Evolutionary conservation across 2,329 filamentous ascomycete genomes (phyloP).

Genomic region (Diaporthe ampelina): DNA sequence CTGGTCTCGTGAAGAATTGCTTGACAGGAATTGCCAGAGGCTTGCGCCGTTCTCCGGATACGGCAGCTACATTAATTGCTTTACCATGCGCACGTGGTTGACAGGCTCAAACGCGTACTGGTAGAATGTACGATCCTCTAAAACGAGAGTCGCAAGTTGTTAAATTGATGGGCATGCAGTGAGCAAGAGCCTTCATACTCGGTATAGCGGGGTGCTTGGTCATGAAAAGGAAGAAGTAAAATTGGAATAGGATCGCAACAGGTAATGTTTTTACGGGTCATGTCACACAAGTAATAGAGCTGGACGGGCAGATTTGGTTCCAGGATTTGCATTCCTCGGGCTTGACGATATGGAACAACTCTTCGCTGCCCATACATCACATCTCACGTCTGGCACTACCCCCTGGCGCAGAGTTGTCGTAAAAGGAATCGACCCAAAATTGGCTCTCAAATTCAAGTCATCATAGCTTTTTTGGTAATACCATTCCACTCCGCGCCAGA

Average conservation of each 20-base stretch:
- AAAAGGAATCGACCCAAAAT: constrained; percentile 22
- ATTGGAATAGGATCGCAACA: neutral
- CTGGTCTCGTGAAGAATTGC: neutral
- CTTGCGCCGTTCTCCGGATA: too few relatives aligned
- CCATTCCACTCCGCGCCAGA: constrained; percentile 51
- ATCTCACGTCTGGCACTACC: constrained; percentile 9
- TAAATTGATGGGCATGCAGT: neutral
- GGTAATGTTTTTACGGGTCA: neutral
- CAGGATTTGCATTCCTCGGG: neutral
- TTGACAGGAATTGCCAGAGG: neutral
- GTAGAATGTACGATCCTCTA: too few relatives aligned
- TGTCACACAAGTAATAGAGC: neutral
- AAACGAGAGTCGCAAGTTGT: neutral
- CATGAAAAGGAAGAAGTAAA: neutral
- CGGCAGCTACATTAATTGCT: neutral
- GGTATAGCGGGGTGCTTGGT: neutral
- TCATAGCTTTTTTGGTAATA: constrained; percentile 45
- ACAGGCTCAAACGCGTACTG: neutral
- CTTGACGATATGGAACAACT: neutral
- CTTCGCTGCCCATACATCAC: neutral
- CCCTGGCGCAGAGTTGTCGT: constrained; percentile 12
- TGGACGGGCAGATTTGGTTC: constrained; percentile 6
- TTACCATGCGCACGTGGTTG: neutral
- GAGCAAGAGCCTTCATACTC: neutral
- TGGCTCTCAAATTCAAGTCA: constrained; percentile 44